These are phyloP conservation scores for Candida sphagnicola DNA, from an alignment of 805 yeast species.

Conservation along the genomic window DNA sequence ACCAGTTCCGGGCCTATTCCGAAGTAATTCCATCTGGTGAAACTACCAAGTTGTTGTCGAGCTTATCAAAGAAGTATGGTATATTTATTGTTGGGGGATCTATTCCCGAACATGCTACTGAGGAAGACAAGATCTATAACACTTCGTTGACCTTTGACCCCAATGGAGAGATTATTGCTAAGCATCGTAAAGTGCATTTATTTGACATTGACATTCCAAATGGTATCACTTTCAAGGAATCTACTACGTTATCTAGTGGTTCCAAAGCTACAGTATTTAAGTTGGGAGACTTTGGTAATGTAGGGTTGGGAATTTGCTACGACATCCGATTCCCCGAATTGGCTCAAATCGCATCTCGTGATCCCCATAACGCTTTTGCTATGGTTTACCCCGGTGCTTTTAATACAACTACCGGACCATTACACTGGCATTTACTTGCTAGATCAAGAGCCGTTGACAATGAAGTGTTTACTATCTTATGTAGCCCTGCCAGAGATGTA, in stretches of 20 bases:
- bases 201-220: conserved; percentile 92
- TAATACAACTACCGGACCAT: conserved; percentile 80
- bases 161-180: conserved; percentile 73
- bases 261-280: conserved; percentile 74
- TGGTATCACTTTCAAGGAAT: conserved; percentile 85
- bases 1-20: conserved; percentile 81
- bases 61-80: conserved; percentile 59
- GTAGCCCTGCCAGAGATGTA: conserved; percentile 85
- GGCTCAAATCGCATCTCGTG: conserved; percentile 64
- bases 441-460: conserved; percentile 73
- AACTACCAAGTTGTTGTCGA: conserved; percentile 56
- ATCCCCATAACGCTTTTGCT: conserved; percentile 57
- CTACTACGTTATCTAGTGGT: conserved; percentile 72
- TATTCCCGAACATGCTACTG: conserved; percentile 67
- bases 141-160: conserved; percentile 76
- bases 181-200: conserved; percentile 83
- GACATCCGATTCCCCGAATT: conserved; percentile 80
- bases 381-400: conserved; percentile 84
- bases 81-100: conserved; percentile 86
- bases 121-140: conserved; percentile 53
- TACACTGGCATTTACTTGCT: conserved; percentile 78
- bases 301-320: conserved; percentile 85
- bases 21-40: conserved; percentile 80
- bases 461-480: conserved; percentile 66
- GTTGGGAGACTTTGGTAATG: conserved; percentile 58